These are phyloP conservation scores for Hyphopichia homilentoma DNA, from an alignment of 805 yeast genomes.

Conservation along the genomic window DNA sequence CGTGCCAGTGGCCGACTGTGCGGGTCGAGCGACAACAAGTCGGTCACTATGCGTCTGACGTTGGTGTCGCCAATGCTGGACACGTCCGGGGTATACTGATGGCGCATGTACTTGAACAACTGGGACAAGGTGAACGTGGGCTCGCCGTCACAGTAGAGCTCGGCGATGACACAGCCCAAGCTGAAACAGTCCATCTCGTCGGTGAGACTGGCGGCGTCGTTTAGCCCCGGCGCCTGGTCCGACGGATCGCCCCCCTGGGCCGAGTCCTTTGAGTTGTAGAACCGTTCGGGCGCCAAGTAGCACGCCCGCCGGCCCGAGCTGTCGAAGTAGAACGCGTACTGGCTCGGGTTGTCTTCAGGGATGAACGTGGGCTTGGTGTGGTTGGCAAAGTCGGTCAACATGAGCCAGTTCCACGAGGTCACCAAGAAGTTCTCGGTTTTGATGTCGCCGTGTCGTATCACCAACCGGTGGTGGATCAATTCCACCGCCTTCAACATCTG, in stretches of 20 bases:
- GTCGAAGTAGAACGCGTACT: slow-evolving; percentile 88
- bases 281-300: slow-evolving; percentile 93
- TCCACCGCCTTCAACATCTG: slow-evolving; percentile 67
- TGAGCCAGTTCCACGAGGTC: slow-evolving; percentile 85
- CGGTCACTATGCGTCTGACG: slow-evolving; percentile 52
- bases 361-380: slow-evolving; percentile 73
- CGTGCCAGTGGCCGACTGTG: slow-evolving; percentile 51
- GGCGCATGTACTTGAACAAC: slow-evolving; percentile 72
- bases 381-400: slow-evolving; percentile 77
- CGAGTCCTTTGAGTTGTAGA: slow-evolving; percentile 36
- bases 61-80: slow-evolving; percentile 48
- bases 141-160: slow-evolving; percentile 79
- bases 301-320: slow-evolving; percentile 83
- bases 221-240: slow-evolving; percentile 36
- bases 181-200: slow-evolving; percentile 77
- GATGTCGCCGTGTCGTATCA: slow-evolving; percentile 82
- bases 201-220: slow-evolving; percentile 24
- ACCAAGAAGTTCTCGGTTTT: slow-evolving; percentile 86
- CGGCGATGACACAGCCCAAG: slow-evolving; percentile 86
- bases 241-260: slow-evolving; percentile 17
- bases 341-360: slow-evolving; percentile 92
- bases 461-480: slow-evolving; percentile 55
- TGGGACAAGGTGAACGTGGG: slow-evolving; percentile 86
- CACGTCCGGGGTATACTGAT: slow-evolving; percentile 64
- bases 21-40: slow-evolving; percentile 68